Conservation (phyloP, 768 basidiomycete genomes). For the Lactarius akahatsu region DNA sequence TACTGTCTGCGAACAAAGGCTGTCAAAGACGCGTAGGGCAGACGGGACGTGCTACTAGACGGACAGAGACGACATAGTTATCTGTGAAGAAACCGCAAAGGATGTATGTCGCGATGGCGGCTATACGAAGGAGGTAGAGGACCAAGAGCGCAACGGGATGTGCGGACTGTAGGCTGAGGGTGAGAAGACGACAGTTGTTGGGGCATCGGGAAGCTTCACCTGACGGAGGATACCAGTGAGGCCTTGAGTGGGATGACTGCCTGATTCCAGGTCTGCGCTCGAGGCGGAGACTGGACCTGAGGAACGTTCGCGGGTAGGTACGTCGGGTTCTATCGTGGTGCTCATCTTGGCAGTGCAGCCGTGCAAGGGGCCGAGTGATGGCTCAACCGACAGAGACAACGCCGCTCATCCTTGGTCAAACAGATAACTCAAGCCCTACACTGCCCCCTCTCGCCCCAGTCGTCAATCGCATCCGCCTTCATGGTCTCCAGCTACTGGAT, state of each 20-base stretch:
- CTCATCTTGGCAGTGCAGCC: slow-evolving; percentile 45
- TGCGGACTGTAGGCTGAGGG: slow-evolving; percentile 51
- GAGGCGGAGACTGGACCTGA: slow-evolving; percentile 54
- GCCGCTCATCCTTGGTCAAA: slow-evolving; percentile 14
- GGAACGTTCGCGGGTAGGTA: slow-evolving; percentile 40
- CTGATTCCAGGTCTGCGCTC: slow-evolving; percentile 72
- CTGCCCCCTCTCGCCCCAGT: slow-evolving; percentile 17
- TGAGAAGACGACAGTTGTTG: background rate
- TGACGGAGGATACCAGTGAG: slow-evolving; percentile 76
- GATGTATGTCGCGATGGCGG: slow-evolving; percentile 90
- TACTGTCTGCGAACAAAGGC: slow-evolving; percentile 59
- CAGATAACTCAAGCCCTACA: background rate
- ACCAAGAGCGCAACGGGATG: slow-evolving; percentile 84
- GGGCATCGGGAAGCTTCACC: slow-evolving; percentile 39
- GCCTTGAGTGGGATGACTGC: slow-evolving; percentile 48
- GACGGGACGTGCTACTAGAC: slow-evolving; percentile 34
- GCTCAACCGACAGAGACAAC: slow-evolving; percentile 26
- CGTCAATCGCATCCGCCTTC: slow-evolving; percentile 31
- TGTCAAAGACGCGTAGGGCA: slow-evolving; percentile 6
- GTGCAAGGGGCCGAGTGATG: background rate
- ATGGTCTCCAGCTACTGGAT: slow-evolving; percentile 21
- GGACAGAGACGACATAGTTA: slow-evolving; percentile 90
- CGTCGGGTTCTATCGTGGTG: slow-evolving; percentile 79
- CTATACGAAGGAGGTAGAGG: slow-evolving; percentile 83
- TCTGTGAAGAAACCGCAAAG: slow-evolving; percentile 88